Evolutionary conservation across 768 basidiomycete genomes (phyloP).

Genomic region (Psilocybe cubensis): DNA sequence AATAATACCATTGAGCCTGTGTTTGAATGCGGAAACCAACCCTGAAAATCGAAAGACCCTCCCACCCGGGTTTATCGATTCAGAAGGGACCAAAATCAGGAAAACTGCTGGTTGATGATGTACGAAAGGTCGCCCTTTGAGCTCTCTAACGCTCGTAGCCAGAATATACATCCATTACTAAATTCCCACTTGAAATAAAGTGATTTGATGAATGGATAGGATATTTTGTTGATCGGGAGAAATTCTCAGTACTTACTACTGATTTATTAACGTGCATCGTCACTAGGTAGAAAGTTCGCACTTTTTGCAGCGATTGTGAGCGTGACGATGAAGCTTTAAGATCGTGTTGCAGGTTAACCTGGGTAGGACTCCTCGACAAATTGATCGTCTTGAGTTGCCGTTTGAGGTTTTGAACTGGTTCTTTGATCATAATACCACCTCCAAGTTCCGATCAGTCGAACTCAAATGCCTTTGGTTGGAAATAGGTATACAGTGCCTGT

Average conservation of each 20-base stretch:
- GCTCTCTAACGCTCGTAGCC: too few species aligned
- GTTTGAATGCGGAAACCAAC: too few species aligned
- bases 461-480: not conserved
- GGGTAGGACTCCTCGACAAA: slow-evolving; percentile 3
- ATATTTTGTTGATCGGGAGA: slow-evolving; percentile 59
- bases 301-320: slow-evolving; percentile 28
- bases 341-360: slow-evolving; percentile 8
- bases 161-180: too few species aligned
- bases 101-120: too few species aligned
- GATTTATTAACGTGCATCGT: slow-evolving; percentile 67
- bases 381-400: too few species aligned
- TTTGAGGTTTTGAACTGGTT: not conserved
- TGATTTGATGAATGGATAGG: too few species aligned
- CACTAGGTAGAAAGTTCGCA: slow-evolving; percentile 51
- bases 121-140: too few species aligned
- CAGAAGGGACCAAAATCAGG: too few species aligned
- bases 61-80: too few species aligned
- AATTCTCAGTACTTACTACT: slow-evolving; percentile 69
- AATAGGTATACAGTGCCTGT: not conserved
- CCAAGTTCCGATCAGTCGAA: not conserved
- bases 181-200: too few species aligned
- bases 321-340: not conserved
- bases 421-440: not conserved
- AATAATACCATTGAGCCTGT: not conserved
- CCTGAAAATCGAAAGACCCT: too few species aligned